Evolutionary conservation across 768 basidiomycete species (phyloP), one percentile per base, ranked within the genome.

Genomic region (Chalciporus piperatus): DNA sequence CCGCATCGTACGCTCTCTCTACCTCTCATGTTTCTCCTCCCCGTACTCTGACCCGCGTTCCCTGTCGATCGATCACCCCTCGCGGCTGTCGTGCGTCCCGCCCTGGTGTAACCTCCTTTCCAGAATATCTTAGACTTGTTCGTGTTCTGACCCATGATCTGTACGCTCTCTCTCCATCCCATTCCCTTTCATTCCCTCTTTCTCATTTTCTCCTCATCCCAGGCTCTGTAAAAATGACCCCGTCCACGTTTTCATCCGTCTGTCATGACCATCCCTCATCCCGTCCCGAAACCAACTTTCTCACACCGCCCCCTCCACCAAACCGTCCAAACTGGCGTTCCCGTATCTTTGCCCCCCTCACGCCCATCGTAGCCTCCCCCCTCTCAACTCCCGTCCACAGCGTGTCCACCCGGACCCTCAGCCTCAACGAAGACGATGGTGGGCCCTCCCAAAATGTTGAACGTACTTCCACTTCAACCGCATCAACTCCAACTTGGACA

Each of bases 321-420:
- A 28, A 25, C 16, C 25, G 16, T 12, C 23, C 13, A 27, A 14
- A 43, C 25, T 25, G 22, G 41, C 41, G 25, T n/a, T 43, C 23
- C 2, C n/a, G 25, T 30, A 70, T 67, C 32, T 78, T 79, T 58
- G 61, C 74, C 22, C 76, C 81, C 41, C 74, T 84, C 45, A 77
- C 84, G 9, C 75, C 82, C 37, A 83, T 83, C 53, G 70, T 74
- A 48, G 81, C 81, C 20, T 84, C 84, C 4, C 83, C 83, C n/a
- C 59, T 80, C 46, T 76, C 74, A 64, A 79, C 81, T 5, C 79
- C 82, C 6, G 72, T 74, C 9, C 53, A 71, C 19, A 72, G 69
- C 40, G 57, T 62, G 25, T 70, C 71, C 44, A 63, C 63, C 10
- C 62, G 55, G 52, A 38, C 58, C 50, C 50, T 57, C 50, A 47